These are phyloP conservation scores for Aspergillus affinis DNA, from an alignment of 495 filamentous ascomycete species.

Conservation along the genomic window DNA sequence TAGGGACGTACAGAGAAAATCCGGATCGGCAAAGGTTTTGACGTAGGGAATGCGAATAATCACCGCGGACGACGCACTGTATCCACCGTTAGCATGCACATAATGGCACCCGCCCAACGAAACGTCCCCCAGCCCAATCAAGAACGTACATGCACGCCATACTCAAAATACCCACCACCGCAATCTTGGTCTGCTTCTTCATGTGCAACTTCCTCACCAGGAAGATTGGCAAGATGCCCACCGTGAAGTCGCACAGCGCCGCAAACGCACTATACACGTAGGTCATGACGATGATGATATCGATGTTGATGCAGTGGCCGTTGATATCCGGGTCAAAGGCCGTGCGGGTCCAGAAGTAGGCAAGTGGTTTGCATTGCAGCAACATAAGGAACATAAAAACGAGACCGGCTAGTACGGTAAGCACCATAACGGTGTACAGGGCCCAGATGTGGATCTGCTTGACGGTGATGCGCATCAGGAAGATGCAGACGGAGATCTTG, in stretches of 20 bases:
- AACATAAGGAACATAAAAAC: conserved; percentile 44
- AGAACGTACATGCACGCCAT: conserved; percentile 45
- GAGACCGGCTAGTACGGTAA: conserved; percentile 35
- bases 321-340: conserved; percentile 28
- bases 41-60: conserved; percentile 44
- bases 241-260: conserved; percentile 41
- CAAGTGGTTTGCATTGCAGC: conserved; percentile 42
- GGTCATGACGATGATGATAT: conserved; percentile 40
- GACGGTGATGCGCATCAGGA: conserved; percentile 48
- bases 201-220: conserved; percentile 39
- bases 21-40: conserved; percentile 32
- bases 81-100: background rate
- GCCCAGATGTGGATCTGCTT: conserved; percentile 33
- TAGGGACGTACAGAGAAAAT: conserved; percentile 40
- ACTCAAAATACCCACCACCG: conserved; percentile 40
- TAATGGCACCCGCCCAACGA: background rate
- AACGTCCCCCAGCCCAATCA: background rate
- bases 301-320: conserved; percentile 38
- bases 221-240: conserved; percentile 41
- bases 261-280: conserved; percentile 44
- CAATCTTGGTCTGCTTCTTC: conserved; percentile 37
- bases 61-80: conserved; percentile 40
- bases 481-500: conserved; percentile 47
- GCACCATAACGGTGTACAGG: conserved; percentile 37
- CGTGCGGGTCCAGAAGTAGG: conserved; percentile 40